Percentiles rank a stretch among this genome's conserved stretches.
Conservation (phyloP, 78 protist species). For the Monosiga brevicollis region DNA sequence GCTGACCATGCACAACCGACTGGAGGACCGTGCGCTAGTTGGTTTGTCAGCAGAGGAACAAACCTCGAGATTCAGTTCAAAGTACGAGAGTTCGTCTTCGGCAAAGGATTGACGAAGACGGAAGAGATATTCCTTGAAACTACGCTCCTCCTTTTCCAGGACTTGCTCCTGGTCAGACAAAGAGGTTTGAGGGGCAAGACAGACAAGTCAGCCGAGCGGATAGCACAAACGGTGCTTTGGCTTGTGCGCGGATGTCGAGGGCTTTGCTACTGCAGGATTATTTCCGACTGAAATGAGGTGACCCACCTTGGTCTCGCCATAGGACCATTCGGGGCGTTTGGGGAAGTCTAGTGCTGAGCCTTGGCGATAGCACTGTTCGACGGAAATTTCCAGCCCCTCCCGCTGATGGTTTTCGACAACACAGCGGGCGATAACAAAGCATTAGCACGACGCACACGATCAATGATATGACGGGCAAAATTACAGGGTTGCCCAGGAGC, state of each 20-base stretch:
- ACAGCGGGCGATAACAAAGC: not conserved
- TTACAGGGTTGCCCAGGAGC: not conserved
- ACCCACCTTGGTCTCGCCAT: not conserved
- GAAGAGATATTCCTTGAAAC: not conserved
- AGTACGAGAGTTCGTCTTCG: conserved; percentile 11
- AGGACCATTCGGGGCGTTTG: not conserved
- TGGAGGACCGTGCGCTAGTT: too few species aligned
- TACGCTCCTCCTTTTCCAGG: not conserved
- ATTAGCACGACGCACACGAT: not conserved
- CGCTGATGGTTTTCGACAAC: not conserved
- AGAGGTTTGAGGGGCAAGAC: not conserved
- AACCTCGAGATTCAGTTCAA: conserved; percentile 64
- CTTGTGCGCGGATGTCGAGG: not conserved
- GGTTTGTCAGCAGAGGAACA: too few species aligned
- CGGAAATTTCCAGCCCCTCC: not conserved
- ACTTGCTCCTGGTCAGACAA: not conserved
- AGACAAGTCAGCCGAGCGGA: not conserved
- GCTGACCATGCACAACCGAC: too few species aligned
- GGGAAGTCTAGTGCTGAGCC: not conserved
- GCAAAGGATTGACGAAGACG: not conserved
- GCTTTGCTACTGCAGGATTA: not conserved
- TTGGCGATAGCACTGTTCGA: not conserved
- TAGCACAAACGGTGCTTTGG: not conserved
- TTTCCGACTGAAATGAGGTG: not conserved
- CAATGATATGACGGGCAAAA: not conserved